Conservation (phyloP, 192 early-diverging fungal species). For the Geosiphon pyriformis region DNA sequence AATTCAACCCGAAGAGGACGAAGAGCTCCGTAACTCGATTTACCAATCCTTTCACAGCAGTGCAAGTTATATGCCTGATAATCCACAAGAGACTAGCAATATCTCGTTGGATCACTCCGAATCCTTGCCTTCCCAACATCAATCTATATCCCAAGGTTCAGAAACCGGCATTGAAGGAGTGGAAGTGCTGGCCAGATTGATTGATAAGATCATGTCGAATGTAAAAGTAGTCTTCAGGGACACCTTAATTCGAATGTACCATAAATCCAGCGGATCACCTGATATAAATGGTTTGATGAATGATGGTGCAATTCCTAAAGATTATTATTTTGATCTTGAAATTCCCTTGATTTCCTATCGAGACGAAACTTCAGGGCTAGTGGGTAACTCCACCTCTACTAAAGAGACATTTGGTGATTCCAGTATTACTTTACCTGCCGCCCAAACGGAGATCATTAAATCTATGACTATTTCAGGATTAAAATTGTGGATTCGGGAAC, state of each 20-base stretch:
- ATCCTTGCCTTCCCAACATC: slow-evolving; percentile 12
- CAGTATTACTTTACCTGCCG: slow-evolving; percentile 35
- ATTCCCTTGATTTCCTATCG: slow-evolving; percentile 49
- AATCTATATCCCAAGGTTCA: not conserved
- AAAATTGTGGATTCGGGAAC: slow-evolving; percentile 41
- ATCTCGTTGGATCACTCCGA: slow-evolving; percentile 13
- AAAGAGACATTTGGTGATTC: slow-evolving; percentile 20
- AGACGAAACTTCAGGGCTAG: slow-evolving; percentile 55
- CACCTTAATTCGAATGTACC: slow-evolving; percentile 43
- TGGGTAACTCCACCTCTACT: slow-evolving; percentile 20
- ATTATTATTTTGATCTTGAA: slow-evolving; percentile 47
- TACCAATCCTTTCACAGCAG: slow-evolving; percentile 44
- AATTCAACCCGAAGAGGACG: slow-evolving; percentile 57
- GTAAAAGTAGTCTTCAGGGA: slow-evolving; percentile 65
- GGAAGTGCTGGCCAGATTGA: slow-evolving; percentile 70
- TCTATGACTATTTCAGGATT: slow-evolving; percentile 43
- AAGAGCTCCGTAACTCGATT: slow-evolving; percentile 49
- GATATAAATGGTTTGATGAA: slow-evolving; percentile 11
- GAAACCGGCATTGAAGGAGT: slow-evolving; percentile 54
- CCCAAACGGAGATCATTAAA: slow-evolving; percentile 43
- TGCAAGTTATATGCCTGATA: slow-evolving; percentile 25
- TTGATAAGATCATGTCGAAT: slow-evolving; percentile 79
- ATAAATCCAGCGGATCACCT: slow-evolving; percentile 37
- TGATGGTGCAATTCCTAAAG: not conserved
- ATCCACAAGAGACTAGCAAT: slow-evolving; percentile 31